Conservation (phyloP, 495 filamentous ascomycete genomes). For the Hypomontagnella monticulosa region DNA sequence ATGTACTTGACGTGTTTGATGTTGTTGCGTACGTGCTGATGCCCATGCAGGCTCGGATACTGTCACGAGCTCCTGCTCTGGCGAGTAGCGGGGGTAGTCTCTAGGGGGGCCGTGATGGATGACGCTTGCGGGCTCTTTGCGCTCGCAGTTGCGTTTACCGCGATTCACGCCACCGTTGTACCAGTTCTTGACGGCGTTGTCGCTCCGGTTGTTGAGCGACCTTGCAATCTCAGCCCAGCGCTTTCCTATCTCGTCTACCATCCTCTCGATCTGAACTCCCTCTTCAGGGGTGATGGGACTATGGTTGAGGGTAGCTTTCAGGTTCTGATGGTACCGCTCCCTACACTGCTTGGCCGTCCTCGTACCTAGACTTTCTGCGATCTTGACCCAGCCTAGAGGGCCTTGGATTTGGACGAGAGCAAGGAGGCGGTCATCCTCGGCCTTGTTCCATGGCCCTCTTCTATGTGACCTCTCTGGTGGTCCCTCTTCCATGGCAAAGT, state of each 20-base stretch:
- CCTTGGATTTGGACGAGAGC: constrained; percentile 79
- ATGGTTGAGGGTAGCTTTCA: constrained; percentile 90
- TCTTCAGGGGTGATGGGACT: constrained; percentile 93
- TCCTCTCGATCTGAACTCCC: constrained; percentile 79
- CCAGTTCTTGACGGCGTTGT: constrained; percentile 99
- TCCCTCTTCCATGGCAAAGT: no score
- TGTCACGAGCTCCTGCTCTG: background rate
- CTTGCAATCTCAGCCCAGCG: constrained; percentile 96
- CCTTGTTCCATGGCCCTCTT: constrained; percentile 88
- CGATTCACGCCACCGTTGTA: constrained; percentile 97
- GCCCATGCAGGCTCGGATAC: no score
- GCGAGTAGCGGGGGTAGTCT: background rate
- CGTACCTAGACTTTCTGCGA: constrained; percentile 77
- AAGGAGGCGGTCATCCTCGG: constrained; percentile 79
- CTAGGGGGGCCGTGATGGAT: constrained; percentile 5
- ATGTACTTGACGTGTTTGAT: no score
- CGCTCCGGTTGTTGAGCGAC: constrained; percentile 84
- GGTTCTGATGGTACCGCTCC: constrained; percentile 93
- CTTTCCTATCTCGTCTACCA: constrained; percentile 86
- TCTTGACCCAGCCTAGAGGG: constrained; percentile 91
- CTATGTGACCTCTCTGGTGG: constrained; percentile 8
- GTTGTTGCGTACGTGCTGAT: background rate
- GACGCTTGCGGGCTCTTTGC: constrained; percentile 28
- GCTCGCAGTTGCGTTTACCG: constrained; percentile 56
- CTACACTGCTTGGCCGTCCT: constrained; percentile 95